These are phyloP conservation scores for Lasiodiplodia sp. DNA, from an alignment of 2,329 filamentous ascomycete genomes.

Conservation along the genomic window DNA sequence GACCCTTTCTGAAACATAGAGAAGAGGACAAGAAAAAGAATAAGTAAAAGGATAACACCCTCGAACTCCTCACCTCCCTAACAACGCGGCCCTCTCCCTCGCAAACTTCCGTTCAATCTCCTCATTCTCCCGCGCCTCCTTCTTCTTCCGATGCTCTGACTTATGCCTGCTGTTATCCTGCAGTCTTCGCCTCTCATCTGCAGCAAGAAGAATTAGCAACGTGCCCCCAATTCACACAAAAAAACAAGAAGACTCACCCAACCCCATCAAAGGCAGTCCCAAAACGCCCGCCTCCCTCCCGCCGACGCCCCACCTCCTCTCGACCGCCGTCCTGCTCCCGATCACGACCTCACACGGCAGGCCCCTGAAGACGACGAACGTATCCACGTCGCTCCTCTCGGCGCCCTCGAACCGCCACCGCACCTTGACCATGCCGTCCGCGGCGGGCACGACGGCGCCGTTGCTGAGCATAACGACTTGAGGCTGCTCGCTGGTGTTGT, in stretches of 20 bases:
- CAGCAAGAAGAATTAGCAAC: background rate
- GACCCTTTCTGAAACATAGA: background rate
- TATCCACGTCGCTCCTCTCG: background rate
- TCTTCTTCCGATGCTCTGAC: background rate
- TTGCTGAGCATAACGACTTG: constrained; percentile 2
- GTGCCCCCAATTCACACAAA: background rate
- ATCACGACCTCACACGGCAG: constrained; percentile 8
- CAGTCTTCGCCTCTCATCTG: constrained; percentile 4
- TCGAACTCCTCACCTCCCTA: background rate
- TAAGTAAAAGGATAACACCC: too few species aligned
- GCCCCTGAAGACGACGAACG: constrained; percentile 1
- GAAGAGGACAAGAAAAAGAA: background rate
- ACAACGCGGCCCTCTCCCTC: background rate
- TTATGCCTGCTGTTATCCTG: background rate
- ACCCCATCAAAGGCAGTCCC: constrained; percentile 2
- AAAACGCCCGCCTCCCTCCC: background rate
- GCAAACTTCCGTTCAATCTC: constrained; percentile 7
- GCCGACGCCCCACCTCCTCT: background rate
- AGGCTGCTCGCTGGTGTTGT: background rate
- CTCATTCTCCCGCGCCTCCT: constrained; percentile 2
- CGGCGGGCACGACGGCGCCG: background rate
- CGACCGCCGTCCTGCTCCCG: constrained; percentile 5
- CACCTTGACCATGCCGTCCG: background rate
- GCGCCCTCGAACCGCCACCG: constrained; percentile 4
- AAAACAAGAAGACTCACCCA: background rate